Base-by-base conservation (phyloP, 495 filamentous ascomycete species). In the Xylaria scruposa region DNA sequence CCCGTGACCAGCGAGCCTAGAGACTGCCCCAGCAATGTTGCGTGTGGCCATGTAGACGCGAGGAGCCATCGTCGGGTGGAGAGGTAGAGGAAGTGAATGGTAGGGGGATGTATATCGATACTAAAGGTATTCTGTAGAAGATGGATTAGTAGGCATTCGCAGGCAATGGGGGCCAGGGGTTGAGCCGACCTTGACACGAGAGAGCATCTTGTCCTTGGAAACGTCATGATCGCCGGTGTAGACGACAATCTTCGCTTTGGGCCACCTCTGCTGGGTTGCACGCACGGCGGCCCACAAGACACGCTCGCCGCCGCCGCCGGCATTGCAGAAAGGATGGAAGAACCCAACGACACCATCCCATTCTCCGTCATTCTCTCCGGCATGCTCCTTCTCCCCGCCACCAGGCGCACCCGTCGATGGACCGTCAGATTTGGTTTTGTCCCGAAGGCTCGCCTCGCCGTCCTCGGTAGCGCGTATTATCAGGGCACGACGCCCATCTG, bases 281-380 rank as follows among this genome's bases (percentile, higher is more conserved):
- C 91, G 90, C 67, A 99, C 91, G 12, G 97, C 96, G 72, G 95
- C 95, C 94, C 96, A 99, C 53, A 99, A 89, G 38, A 99, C 97
- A 79, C 96, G 88, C 83, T 99, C 96, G 70, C 97, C 96, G 51
- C 96, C 96, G 42, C 96, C 96, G 36, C 95, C 96, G 51, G 96
- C 97, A 83, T 98, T 98, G 81, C 94, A 97, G 81, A 97, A 98
- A 12, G 96, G 96, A 79, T 99, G 96, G 77, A 99, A 97, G 88
- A 99, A 98, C 21, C 95, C 96, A 49, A 97, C 89, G 38, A 97
- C 83, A 5, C 94, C 94, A 73, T 91, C 84, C 92, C 92, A 97
- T 13, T 92, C 89, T 78, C 84, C 74, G 67, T 81, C 80, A 21
- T 87, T 85, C 73, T 80, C 85, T 21, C 87, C 86, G 70, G 90